Percentiles rank a stretch among this genome's conserved stretches.
These are phyloP conservation scores for Rhizoctonia solani DNA, from an alignment of 1,284 basidiomycete species.

Conservation along the genomic window DNA sequence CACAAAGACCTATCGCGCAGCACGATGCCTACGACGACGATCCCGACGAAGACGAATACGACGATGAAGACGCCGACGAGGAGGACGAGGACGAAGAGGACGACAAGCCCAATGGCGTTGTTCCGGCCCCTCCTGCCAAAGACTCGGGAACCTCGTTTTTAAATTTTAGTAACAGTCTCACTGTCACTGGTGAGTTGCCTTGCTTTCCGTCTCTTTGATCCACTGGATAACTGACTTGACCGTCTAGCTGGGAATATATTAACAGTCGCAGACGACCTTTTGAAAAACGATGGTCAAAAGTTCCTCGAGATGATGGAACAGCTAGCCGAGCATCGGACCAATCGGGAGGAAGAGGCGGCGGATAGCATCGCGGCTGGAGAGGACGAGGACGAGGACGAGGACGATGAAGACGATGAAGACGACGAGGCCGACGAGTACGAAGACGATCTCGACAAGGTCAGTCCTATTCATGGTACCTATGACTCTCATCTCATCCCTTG, in stretches of 20 bases:
- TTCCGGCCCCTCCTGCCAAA: constrained; percentile 21
- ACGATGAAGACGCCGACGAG: constrained; percentile 60
- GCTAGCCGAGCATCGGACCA: constrained; percentile 90
- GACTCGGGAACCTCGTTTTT: constrained; percentile 62
- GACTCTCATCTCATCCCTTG: neutral
- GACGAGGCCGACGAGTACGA: constrained; percentile 51
- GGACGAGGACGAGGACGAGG: constrained; percentile 58
- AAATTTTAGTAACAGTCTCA: constrained; percentile 75
- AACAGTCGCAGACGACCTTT: constrained; percentile 97
- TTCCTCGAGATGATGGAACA: constrained; percentile 99
- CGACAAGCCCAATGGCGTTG: constrained; percentile 39
- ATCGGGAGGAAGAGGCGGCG: constrained; percentile 89
- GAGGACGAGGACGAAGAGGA: constrained; percentile 62
- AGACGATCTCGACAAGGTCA: constrained; percentile 52
- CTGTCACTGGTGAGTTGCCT: constrained; percentile 73
- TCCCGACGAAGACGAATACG: constrained; percentile 66
- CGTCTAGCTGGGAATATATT: constrained; percentile 74
- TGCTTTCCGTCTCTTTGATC: constrained; percentile 7
- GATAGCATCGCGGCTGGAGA: constrained; percentile 66
- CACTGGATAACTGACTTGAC: constrained; percentile 52
- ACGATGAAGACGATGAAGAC: constrained; percentile 53
- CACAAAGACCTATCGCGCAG: constrained; percentile 46
- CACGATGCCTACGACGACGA: constrained; percentile 63
- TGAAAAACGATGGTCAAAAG: constrained; percentile 98
- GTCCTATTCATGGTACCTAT: no score